Evolutionary conservation across 164 flowering plant genomes (phyloP), one percentile per base, ranked within the genome.

Genomic region (Cinnamomum micranthum): DNA sequence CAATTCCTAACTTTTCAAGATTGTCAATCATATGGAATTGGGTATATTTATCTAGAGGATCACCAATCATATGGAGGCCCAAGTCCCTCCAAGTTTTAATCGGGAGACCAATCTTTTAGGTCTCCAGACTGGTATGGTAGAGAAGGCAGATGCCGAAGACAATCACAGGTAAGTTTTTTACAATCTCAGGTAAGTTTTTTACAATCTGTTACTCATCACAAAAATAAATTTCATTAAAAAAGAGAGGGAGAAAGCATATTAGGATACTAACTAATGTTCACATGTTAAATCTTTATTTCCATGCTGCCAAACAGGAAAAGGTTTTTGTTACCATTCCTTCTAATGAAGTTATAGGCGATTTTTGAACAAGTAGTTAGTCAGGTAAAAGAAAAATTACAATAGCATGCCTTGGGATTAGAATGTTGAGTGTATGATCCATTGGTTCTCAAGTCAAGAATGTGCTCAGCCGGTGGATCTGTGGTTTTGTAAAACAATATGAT

Each of bases 1-100:
- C 82, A 73, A 95, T 86, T 66, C 98, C 97, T 86, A 91, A 81
- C 70, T 79, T 89, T 76, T 87, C 82, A 66, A 91, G 86, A 77
- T 47, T 80, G 66, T 91, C 97, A 71, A 95, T 84, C 90, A 91
- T 78, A 71, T 72, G 79, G 14, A 95, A 89, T 24, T 81, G 87
- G 23, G 81, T 81, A 84, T 88, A 84, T 75, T 81, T 73, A 70
- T 90, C 86, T 20, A 86, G 70, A 51, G 98, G 11, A 6, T 64
- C 19, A 27, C 19, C 3, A 55, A 55, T n/a, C n/a, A n/a, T n/a
- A n/a, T n/a, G n/a, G 69, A 72, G 20, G 71, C 35, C 79, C 75
- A 71, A 60, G 58, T 20, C 51, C 50, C 50, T 33, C 71, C 78
- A 4, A 79, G 71, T 69, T 69, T 55, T 35, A 52, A 74, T 70